Conservation (phyloP, 2,329 filamentous ascomycete genomes). For the Penicillium sp. region DNA sequence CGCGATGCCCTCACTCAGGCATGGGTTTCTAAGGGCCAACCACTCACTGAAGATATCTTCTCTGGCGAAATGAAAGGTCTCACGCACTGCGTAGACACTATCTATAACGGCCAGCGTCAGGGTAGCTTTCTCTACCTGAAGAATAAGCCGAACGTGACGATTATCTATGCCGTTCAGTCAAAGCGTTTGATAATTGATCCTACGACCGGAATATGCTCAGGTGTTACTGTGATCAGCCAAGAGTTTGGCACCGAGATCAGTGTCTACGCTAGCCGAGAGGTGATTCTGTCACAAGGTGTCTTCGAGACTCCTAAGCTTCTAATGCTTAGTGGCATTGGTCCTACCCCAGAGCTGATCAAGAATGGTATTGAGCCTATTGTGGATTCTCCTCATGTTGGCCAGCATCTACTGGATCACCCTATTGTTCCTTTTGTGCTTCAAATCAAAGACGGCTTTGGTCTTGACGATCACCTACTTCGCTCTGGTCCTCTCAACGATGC, state of each 20-base stretch:
- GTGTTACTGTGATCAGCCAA: constrained; percentile 45
- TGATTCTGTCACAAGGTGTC: constrained; percentile 52
- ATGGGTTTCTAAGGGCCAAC: constrained; percentile 58
- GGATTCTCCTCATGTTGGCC: constrained; percentile 27
- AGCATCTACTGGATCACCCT: constrained; percentile 40
- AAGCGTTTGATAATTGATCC: constrained; percentile 58
- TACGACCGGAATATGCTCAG: constrained; percentile 48
- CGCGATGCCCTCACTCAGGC: constrained; percentile 48
- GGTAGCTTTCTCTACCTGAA: constrained; percentile 56
- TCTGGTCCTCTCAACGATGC: constrained; percentile 37
- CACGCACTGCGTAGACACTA: constrained; percentile 56
- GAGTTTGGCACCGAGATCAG: constrained; percentile 33
- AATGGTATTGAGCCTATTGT: constrained; percentile 33
- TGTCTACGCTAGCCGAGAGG: constrained; percentile 53
- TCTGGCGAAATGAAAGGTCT: constrained; percentile 58
- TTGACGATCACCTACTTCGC: constrained; percentile 45
- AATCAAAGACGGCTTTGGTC: constrained; percentile 46
- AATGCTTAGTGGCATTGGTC: constrained; percentile 54
- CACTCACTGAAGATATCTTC: constrained; percentile 59
- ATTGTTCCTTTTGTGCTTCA: constrained; percentile 45
- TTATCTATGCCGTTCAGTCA: constrained; percentile 53
- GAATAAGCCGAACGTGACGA: constrained; percentile 58
- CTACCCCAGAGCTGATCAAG: constrained; percentile 25
- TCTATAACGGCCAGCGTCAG: constrained; percentile 60
- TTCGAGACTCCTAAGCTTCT: constrained; percentile 58